Evolutionary conservation across 176 grass and related monocot genomes (phyloP).

Genomic region (Aegilops sharonensis): DNA sequence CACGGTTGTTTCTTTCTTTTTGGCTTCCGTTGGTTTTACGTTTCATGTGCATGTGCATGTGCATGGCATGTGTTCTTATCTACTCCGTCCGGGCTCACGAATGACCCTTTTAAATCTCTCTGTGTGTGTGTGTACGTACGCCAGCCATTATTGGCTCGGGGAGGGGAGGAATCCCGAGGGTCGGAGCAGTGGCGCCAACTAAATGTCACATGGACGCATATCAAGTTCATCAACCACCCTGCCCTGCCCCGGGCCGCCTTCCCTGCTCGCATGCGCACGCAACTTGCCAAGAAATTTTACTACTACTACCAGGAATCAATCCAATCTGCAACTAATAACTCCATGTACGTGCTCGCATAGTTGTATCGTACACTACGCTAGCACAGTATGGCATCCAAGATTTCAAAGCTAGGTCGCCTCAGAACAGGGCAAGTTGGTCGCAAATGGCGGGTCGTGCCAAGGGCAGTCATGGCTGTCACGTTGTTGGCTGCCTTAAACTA

Average conservation of each 20-base stretch:
- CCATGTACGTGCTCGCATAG: not conserved
- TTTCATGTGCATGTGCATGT: not conserved
- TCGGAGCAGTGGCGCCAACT: constrained; percentile 33
- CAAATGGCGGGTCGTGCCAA: constrained; percentile 26
- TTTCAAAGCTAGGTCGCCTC: not conserved
- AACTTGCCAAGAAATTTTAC: constrained; percentile 22
- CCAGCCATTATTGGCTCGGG: constrained; percentile 32
- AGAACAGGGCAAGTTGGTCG: not conserved
- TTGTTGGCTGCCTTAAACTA: constrained; percentile 1
- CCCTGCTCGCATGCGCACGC: constrained; percentile 5
- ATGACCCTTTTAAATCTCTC: constrained; percentile 16
- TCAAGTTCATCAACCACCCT: constrained; percentile 34
- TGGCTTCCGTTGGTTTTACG: constrained; percentile 24
- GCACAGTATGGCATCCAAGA: too few relatives aligned
- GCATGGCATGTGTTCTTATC: not conserved
- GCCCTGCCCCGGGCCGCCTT: constrained; percentile 6
- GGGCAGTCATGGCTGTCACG: constrained; percentile 34
- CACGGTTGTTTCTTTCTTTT: not conserved
- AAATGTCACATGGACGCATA: constrained; percentile 41
- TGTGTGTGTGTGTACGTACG: not conserved
- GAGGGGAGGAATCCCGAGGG: constrained; percentile 37
- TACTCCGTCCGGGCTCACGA: constrained; percentile 5
- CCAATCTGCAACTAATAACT: constrained; percentile 3
- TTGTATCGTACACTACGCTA: not conserved
- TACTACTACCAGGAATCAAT: constrained; percentile 27